A percentile compares a stretch with the other conserved stretches of the same genome.
These are phyloP conservation scores for Urtica urens DNA, from an alignment of 306 rosid genomes.

Conservation along the genomic window DNA sequence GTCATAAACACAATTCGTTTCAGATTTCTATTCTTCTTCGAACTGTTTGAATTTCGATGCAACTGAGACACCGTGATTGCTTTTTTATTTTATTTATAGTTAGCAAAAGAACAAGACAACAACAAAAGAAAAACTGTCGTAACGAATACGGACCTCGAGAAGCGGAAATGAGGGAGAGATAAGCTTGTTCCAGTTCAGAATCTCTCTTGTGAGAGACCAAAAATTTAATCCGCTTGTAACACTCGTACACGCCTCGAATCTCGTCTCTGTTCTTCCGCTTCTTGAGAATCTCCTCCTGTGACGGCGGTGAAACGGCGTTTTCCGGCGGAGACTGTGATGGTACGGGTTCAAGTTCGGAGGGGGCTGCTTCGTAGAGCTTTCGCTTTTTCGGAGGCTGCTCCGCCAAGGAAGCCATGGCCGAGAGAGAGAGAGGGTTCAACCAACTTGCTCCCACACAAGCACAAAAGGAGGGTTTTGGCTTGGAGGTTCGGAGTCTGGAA, in stretches of 20 bases:
- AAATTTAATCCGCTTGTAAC: conserved; percentile 41
- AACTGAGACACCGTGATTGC: too few species aligned
- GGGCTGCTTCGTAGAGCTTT: conserved; percentile 28
- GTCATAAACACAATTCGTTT: too few species aligned
- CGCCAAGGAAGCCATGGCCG: conserved; percentile 45
- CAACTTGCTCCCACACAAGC: neutral
- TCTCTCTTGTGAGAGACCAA: conserved; percentile 30
- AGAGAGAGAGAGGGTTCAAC: conserved; percentile 2
- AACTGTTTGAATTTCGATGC: too few species aligned
- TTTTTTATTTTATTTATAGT: too few species aligned
- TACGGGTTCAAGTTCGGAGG: conserved; percentile 4
- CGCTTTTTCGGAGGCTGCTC: conserved; percentile 69
- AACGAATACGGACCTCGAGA: conserved; percentile 40
- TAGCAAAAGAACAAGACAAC: neutral
- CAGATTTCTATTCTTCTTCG: too few species aligned
- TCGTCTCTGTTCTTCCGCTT: conserved; percentile 40
- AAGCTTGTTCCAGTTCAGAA: conserved; percentile 40
- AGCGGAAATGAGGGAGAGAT: conserved; percentile 45
- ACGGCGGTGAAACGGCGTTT: conserved; percentile 20
- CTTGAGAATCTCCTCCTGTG: conserved; percentile 39
- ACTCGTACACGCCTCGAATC: conserved; percentile 42
- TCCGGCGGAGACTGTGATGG: conserved; percentile 14
- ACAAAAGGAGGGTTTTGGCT: too few species aligned
- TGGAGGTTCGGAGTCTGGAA: too few species aligned
- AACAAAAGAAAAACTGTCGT: neutral